Evolutionary conservation across 78 protist genomes (phyloP), one percentile per base, ranked within the genome.

Genomic region (Dictyostelium firmibasis): DNA sequence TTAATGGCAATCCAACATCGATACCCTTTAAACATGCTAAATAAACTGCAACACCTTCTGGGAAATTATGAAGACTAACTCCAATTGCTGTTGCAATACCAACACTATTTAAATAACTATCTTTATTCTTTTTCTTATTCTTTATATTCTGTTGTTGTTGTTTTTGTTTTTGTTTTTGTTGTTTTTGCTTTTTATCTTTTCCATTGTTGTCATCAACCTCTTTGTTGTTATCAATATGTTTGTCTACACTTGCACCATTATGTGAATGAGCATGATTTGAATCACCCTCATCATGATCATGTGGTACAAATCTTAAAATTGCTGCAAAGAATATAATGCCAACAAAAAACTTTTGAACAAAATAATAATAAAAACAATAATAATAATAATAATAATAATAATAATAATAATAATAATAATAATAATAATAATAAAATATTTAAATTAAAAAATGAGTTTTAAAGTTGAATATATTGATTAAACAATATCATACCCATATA

Each of bases 41-140:
- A 91, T 92, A 96, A 25, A 96, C 97, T 4, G 96, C 97, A 23
- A 96, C 89, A 41, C 97, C 97, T 72, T 96, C 97, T 36, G 97
- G 97, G 44, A 96, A 92, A 70, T 96, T 96, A 74, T 96, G 97
- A 18, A 96, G 35, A 25, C 91, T 78, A 27, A 75, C 77, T 7
- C 97, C 97, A 78, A 96, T 38, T 9, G 96, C 96, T 29, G 97
- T 96, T 9, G 81, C 72, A 41, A 96, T 27, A 47, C 94, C 97
- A 23, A 91, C 57, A 18, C 50, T 82, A 60, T 85, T 70, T 27
- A 95, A 67, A 67, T 83, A 79, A 3, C 14, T 44, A 78, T 95
- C 88, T 27, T 38, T 88, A 13, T 33, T 74, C n/a, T 95, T 23
- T 81, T 91, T 91, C 35, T 84, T 47, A 23, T 31, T 83, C 27